A percentile compares a stretch with the other conserved stretches of the same genome.
Conservation (phyloP, 2,329 filamentous ascomycete genomes). For the Paecilomyces sp. region DNA sequence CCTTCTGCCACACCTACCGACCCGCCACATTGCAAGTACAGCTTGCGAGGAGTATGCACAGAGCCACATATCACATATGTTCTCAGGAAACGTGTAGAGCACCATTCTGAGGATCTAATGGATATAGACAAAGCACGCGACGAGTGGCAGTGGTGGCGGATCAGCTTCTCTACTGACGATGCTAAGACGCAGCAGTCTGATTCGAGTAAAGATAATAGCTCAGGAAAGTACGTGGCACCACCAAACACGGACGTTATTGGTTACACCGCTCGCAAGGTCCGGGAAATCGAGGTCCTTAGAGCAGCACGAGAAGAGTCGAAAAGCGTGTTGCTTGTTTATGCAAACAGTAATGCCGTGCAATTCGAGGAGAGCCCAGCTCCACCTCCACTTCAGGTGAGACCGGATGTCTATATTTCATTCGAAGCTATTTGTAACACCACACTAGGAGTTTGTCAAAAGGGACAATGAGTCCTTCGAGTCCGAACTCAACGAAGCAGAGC, state of each 20-base stretch:
- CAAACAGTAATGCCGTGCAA: conserved; percentile 42
- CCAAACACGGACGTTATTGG: conserved; percentile 28
- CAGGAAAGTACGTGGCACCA: conserved; percentile 8
- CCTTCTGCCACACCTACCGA: conserved; percentile 33
- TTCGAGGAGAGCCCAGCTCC: conserved; percentile 24
- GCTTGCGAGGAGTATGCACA: conserved; percentile 52
- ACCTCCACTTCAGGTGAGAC: conserved; percentile 29
- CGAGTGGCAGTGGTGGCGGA: conserved; percentile 51
- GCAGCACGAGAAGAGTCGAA: conserved; percentile 46
- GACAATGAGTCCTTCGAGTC: conserved; percentile 40
- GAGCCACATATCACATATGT: conserved; percentile 52
- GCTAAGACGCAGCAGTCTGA: conserved; percentile 28
- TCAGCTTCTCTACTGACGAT: conserved; percentile 43
- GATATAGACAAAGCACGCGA: conserved; percentile 17
- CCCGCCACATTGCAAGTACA: conserved; percentile 43
- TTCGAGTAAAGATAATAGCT: conserved; percentile 11
- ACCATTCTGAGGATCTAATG: conserved; percentile 17
- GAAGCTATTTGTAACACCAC: conserved; percentile 6
- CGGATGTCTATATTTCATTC: background rate
- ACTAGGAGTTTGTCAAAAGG: conserved; percentile 40
- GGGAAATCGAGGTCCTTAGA: conserved; percentile 48
- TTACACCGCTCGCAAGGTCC: conserved; percentile 36
- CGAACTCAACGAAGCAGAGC: conserved; percentile 23
- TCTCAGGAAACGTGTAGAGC: conserved; percentile 29
- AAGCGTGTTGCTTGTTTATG: conserved; percentile 53